Base-by-base conservation (phyloP, 164 flowering plant genomes). In the Nymphaea colorata region DNA sequence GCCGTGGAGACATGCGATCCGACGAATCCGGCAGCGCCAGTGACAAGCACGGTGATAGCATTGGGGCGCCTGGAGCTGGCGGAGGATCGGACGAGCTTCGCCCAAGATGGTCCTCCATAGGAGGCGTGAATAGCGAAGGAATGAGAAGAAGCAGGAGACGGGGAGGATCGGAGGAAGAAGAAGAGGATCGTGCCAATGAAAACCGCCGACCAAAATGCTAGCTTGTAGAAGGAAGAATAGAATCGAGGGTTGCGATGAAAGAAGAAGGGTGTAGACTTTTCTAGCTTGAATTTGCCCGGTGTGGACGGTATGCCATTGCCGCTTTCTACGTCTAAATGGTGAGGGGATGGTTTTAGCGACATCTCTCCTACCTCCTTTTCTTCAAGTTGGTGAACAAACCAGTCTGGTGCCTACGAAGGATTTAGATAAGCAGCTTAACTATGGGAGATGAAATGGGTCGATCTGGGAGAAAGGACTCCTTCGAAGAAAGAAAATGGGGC, bases 271-370 rank as follows among this genome's bases (percentile, higher is more conserved):
- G 83, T 66, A 0, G 96, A 88, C 63, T 88, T 93, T 5, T 93
- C 98, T 82, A 88, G 85, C 88, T 92, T 93, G 87, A 91, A 87
- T 68, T 93, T 93, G 0, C 98, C 98, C 2, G 98, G 96, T 0
- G 96, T 89, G 2, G 96, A 88, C 2, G 98, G 96, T 44, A 76
- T 78, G 78, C 80, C 42, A 41, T 61, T 51, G 57, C 57, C 14
- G 57, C 57, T 51, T 15, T 51, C 57, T 5, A 15, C 8, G 57
- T 51, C 57, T 51, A 51, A 51, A 15, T 51, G 57, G 4, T 51
- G 57, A 10, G 14, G 57, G 36, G 36, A 25, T 25, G 36, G 36
- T 25, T 25, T 25, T 51, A 8, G 57, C 12, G 57, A 51, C 57
- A 51, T 51, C 15, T 51, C 57, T 51, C 14, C 8, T 10, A 15